Base-by-base conservation (phyloP, 371 early-diverging fungal species). In the Mortierella sp. region DNA sequence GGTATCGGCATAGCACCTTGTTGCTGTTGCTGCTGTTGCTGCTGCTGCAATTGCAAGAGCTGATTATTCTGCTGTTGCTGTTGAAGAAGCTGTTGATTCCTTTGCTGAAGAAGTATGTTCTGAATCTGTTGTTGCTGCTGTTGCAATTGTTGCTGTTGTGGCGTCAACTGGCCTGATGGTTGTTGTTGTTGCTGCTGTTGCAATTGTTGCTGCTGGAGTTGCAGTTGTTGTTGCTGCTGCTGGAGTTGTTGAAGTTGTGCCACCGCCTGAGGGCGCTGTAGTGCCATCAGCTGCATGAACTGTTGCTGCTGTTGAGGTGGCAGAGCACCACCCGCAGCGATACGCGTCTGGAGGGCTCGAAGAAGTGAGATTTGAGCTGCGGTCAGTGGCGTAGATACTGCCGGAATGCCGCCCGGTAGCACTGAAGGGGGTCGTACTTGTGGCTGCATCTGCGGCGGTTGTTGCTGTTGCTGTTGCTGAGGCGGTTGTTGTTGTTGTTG, bases 231-330 rank as follows among this genome's bases (percentile, higher is more conserved):
- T 10, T 77, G 77, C 24, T 78, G 60, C 54, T 72, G 79, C 32
- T 78, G 78, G 49, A 70, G 80, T 72, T 58, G 76, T 11, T 48
- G 79, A n/a, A 51, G 81, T 43, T 74, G 81, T 32, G 48, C 54
- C 24, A 79, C 74, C 38, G 82, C 71, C 79, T 84, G 82, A 48
- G 82, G 75, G 43, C 70, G 87, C 29, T 73, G 77, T 11, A 38
- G 41, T 14, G 46, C 54, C 51, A 60, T 56, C 32, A 77, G 58
- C 44, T 75, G 76, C 58, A 72, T 35, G n/a, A 77, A 55, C 43
- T 90, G 90, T 41, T 88, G 87, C 35, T 88, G 88, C 55, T 90
- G 89, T 32, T 80, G 84, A 11, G 79, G 84, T 12, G 83, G 87
- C 2, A 87, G 68, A 2, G 68, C 32, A 1, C 79, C 70, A 2